Evolutionary conservation across 805 yeast species (phyloP), one percentile per base, ranked within the genome.

Genomic region (Candida endomychidarum): DNA sequence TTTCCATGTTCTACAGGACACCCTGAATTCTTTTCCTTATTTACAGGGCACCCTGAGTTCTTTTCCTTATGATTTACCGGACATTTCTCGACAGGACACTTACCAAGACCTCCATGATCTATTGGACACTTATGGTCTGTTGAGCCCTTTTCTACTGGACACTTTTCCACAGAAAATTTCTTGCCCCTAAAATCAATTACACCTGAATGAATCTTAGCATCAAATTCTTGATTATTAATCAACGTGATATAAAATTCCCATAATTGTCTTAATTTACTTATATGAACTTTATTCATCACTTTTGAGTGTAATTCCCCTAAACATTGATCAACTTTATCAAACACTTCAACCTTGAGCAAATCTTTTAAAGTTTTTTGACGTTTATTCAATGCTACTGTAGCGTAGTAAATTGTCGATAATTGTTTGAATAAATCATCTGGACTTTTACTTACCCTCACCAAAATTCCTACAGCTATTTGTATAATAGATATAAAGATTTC

Each of bases 161-260:
- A 50, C 31, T 27, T 35, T n/a, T 38, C 21, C 19, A 23, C 15
- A 23, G 39, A 25, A n/a, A n/a, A n/a, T n/a, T n/a, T n/a, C 9
- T 29, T 27, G 3, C 14, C 38, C 17, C 41, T 49, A 49, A 64
- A 49, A 24, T 40, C 56, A 25, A 67, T 59, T 26, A 67, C 50
- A 45, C 59, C 48, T 17, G 60, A 50, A 49, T 63, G 63, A 40
- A 58, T 52, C 36, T 58, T 60, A n/a, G 64, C 60, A 39, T 60
- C 57, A 9, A 59, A 43, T 5, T 21, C 56, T 8, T 61, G 47
- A 42, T 58, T 60, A 21, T 60, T 57, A 23, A 65, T 52, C 40
- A 68, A 60, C 1, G 69, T 64, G 41, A 61, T 44, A 50, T 69
- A 67, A 41, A 69, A 68, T 29, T 56, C 57, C 74, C 74, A 69